Evolutionary conservation across 23 red algal species (phyloP).

Genomic region (Gracilaria gracilis): DNA sequence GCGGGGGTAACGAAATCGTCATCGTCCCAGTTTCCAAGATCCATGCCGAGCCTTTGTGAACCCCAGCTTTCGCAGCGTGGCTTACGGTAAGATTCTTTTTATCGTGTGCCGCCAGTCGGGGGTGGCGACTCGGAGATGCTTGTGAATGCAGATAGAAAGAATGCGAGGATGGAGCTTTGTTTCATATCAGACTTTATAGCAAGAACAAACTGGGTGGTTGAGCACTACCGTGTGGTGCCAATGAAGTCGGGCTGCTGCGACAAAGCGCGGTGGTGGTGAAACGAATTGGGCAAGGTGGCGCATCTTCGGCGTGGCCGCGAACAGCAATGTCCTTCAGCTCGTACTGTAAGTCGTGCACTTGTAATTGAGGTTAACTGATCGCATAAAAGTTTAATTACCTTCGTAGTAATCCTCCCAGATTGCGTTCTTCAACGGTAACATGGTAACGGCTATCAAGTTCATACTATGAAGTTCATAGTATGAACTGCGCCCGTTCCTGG

Average conservation of each 20-base stretch:
- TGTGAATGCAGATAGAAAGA: background rate
- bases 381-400: too few relatives aligned
- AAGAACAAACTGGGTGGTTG: background rate
- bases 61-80: background rate
- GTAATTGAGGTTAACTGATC: too few relatives aligned
- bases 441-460: slow-evolving; percentile 3
- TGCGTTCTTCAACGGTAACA: background rate
- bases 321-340: background rate
- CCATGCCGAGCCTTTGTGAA: slow-evolving; percentile 13
- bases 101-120: background rate
- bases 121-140: slow-evolving; percentile 30
- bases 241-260: too few relatives aligned
- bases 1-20: slow-evolving; percentile 42
- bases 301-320: too few relatives aligned
- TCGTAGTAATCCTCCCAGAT: too few relatives aligned
- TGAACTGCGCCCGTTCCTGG: background rate
- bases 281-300: too few relatives aligned
- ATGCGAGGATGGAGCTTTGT: background rate
- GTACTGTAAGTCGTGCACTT: too few relatives aligned
- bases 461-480: too few relatives aligned
- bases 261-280: too few relatives aligned
- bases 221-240: background rate
- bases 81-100: background rate
- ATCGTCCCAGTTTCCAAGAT: slow-evolving; percentile 55
- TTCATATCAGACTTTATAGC: slow-evolving; percentile 14